A percentile compares a stretch with the other conserved stretches of the same genome.
Conservation (phyloP, 2,329 filamentous ascomycete genomes). For the Sclerotinia minor region DNA sequence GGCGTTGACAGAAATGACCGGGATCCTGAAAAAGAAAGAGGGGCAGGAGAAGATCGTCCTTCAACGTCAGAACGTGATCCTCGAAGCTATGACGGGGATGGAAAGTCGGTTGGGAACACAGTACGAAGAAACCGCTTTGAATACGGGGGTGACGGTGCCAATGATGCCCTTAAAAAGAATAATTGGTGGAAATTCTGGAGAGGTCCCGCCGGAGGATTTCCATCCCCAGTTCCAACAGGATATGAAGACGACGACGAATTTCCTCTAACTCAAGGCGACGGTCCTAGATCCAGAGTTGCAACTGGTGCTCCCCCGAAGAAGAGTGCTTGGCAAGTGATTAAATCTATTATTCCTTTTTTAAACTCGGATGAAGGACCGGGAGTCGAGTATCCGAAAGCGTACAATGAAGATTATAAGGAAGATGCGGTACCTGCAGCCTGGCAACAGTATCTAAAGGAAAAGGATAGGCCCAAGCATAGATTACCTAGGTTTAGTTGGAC, state of each 20-base stretch:
- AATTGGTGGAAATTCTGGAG: constrained; percentile 68
- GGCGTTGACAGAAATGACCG: constrained; percentile 30
- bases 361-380: constrained; percentile 35
- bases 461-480: constrained; percentile 81
- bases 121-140: constrained; percentile 29
- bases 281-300: constrained; percentile 15
- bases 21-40: constrained; percentile 16
- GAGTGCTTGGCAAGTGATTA: constrained; percentile 53
- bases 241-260: constrained; percentile 45
- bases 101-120: constrained; percentile 34
- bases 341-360: constrained; percentile 51
- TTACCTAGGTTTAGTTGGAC: constrained; percentile 62
- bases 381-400: constrained; percentile 59
- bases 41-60: constrained; percentile 25
- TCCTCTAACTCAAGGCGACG: constrained; percentile 46
- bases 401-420: constrained; percentile 61
- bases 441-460: constrained; percentile 78
- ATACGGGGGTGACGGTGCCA: constrained; percentile 32
- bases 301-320: constrained; percentile 45
- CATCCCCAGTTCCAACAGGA: constrained; percentile 61
- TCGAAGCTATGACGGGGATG: constrained; percentile 2
- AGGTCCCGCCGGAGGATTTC: constrained; percentile 59
- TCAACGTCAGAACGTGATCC: constrained; percentile 16
- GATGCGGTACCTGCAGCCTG: constrained; percentile 69
- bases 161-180: constrained; percentile 25